Conservation (phyloP, 2,329 filamentous ascomycete species). For the Cyphellophora attinorum region DNA sequence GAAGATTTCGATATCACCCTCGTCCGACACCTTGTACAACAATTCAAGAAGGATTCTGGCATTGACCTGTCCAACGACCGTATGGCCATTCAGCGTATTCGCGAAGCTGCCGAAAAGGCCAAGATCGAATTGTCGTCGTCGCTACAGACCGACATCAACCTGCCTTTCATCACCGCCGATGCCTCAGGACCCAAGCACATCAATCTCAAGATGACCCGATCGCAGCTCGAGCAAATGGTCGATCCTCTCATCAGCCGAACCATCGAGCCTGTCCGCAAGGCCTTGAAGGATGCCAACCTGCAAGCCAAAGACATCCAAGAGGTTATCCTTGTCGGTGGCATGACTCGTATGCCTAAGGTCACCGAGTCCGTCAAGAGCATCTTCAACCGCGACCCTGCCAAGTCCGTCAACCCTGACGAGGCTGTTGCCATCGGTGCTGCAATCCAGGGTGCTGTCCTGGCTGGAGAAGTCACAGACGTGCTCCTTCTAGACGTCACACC, state of each 20-base stretch:
- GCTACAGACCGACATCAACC: slow-evolving; percentile 92
- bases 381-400: slow-evolving; percentile 91
- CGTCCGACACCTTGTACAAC: slow-evolving; percentile 83
- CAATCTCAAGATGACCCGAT: slow-evolving; percentile 84
- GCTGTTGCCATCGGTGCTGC: slow-evolving; percentile 96
- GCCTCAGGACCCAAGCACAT: slow-evolving; percentile 96
- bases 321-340: slow-evolving; percentile 95
- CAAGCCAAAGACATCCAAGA: slow-evolving; percentile 92
- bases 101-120: slow-evolving; percentile 96
- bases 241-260: slow-evolving; percentile 80
- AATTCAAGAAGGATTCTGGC: slow-evolving; percentile 93
- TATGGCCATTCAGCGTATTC: slow-evolving; percentile 98
- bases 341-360: slow-evolving; percentile 99
- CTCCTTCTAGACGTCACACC: slow-evolving; percentile 92
- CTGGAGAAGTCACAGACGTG: slow-evolving; percentile 93
- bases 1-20: slow-evolving; percentile 96
- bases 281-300: slow-evolving; percentile 87
- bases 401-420: slow-evolving; percentile 98
- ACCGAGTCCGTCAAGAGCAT: slow-evolving; percentile 91
- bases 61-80: slow-evolving; percentile 86
- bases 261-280: slow-evolving; percentile 89
- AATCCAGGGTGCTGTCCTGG: slow-evolving; percentile 92
- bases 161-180: slow-evolving; percentile 97
- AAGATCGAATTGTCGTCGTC: slow-evolving; percentile 98
- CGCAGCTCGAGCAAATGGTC: slow-evolving; percentile 88